phyloP scores from a whole-genome alignment of 2,329 filamentous ascomycete genomes.

The Trichophyton verrucosum region DNA sequence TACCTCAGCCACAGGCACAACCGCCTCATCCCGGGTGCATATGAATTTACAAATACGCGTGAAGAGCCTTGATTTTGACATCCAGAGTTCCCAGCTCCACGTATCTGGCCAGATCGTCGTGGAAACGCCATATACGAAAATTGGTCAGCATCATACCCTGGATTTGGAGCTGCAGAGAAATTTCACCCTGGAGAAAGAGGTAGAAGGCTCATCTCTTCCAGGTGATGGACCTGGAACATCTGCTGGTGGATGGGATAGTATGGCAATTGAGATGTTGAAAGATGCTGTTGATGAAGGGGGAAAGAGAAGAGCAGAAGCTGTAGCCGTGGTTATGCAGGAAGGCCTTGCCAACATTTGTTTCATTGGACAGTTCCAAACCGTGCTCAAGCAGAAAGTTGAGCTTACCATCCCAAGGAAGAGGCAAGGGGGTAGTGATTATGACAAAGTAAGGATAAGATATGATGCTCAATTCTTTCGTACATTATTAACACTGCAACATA shows the following conservation, averaged over 20 bases:
- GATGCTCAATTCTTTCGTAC: background rate
- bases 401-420: constrained; percentile 38
- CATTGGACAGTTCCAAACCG: constrained; percentile 38
- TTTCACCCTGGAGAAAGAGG: constrained; percentile 74
- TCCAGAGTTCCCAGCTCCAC: constrained; percentile 55
- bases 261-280: constrained; percentile 63
- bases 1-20: constrained; percentile 45
- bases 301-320: constrained; percentile 67
- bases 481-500: constrained; percentile 22
- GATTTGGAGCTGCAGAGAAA: constrained; percentile 79
- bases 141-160: constrained; percentile 57
- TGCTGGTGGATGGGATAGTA: constrained; percentile 69
- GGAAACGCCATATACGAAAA: constrained; percentile 55
- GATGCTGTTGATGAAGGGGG: constrained; percentile 59
- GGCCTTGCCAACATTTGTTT: constrained; percentile 41
- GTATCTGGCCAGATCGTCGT: constrained; percentile 53
- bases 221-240: constrained; percentile 9
- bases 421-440: constrained; percentile 36
- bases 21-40: constrained; percentile 51
- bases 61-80: constrained; percentile 56
- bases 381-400: constrained; percentile 38
- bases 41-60: constrained; percentile 53
- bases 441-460: constrained; percentile 27
- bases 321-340: constrained; percentile 90
- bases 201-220: constrained; percentile 35